These are phyloP conservation scores for Aegilops umbellulata DNA, from an alignment of 176 grass and related monocot genomes.

Conservation along the genomic window DNA sequence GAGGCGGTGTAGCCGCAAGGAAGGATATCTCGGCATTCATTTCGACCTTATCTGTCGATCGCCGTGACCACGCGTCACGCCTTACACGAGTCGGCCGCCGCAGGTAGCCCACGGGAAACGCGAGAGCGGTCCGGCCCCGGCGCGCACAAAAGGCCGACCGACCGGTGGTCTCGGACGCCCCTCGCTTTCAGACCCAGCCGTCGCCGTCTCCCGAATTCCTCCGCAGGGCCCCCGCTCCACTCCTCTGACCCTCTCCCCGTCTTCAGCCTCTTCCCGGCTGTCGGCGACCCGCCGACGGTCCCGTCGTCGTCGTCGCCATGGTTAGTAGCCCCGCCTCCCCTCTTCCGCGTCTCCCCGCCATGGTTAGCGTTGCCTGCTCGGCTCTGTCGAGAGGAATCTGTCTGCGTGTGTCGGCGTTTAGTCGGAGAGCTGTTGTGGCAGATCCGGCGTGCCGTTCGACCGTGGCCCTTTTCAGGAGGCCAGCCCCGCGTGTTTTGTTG, in stretches of 20 bases:
- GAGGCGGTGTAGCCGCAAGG: background rate
- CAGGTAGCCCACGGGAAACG: background rate
- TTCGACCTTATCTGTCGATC: background rate
- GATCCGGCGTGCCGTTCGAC: slow-evolving; percentile 17
- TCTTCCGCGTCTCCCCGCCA: too few species aligned
- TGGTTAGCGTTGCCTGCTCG: background rate
- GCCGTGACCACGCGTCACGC: background rate
- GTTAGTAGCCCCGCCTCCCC: background rate
- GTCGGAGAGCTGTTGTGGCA: background rate
- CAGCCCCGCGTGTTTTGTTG: background rate
- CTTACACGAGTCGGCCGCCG: background rate
- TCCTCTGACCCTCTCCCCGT: background rate
- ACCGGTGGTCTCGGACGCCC: background rate
- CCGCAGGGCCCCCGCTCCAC: background rate
- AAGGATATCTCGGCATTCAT: background rate
- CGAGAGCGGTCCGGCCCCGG: background rate
- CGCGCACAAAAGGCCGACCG: background rate
- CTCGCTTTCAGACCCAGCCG: slow-evolving; percentile 4
- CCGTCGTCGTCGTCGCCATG: slow-evolving; percentile 21
- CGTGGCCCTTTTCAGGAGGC: background rate
- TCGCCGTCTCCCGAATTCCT: slow-evolving; percentile 29
- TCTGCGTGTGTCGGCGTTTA: background rate
- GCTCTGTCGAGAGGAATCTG: background rate
- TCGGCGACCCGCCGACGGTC: slow-evolving; percentile 4
- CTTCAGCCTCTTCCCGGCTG: background rate